Percentiles rank a stretch among this genome's conserved stretches.
These are phyloP conservation scores for Acer negundo DNA, from an alignment of 345 rosid genomes.

Conservation along the genomic window DNA sequence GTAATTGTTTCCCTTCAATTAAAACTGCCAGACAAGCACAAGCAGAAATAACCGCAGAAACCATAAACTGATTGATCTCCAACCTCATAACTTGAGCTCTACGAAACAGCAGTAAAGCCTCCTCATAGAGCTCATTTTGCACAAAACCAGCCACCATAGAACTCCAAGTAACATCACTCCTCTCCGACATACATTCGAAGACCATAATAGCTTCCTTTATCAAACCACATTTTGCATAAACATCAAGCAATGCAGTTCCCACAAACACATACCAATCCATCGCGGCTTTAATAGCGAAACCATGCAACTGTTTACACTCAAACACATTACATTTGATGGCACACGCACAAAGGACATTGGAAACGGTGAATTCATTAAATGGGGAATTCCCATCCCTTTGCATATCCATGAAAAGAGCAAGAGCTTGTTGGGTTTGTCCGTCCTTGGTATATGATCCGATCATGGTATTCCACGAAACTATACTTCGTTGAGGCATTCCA, in stretches of 20 bases:
- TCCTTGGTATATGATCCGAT: slow-evolving; percentile 44
- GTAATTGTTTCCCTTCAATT: slow-evolving; percentile 76
- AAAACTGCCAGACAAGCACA: slow-evolving; percentile 73
- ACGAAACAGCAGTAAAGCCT: slow-evolving; percentile 58
- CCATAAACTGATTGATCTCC: slow-evolving; percentile 51
- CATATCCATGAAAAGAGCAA: slow-evolving; percentile 52
- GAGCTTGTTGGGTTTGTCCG: slow-evolving; percentile 45
- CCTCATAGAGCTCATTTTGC: slow-evolving; percentile 67
- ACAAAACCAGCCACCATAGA: slow-evolving; percentile 78
- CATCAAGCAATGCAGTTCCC: slow-evolving; percentile 79
- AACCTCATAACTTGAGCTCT: slow-evolving; percentile 43
- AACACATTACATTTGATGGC: slow-evolving; percentile 37
- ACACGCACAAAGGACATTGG: slow-evolving; percentile 72
- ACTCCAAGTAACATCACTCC: slow-evolving; percentile 82
- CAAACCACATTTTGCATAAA: slow-evolving; percentile 69
- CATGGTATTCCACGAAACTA: slow-evolving; percentile 83
- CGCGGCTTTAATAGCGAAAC: slow-evolving; percentile 53
- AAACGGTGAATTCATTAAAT: slow-evolving; percentile 65
- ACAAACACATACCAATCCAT: slow-evolving; percentile 55
- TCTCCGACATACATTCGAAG: slow-evolving; percentile 65
- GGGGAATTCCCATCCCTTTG: slow-evolving; percentile 38
- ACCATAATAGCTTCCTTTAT: slow-evolving; percentile 48
- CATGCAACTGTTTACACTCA: slow-evolving; percentile 68
- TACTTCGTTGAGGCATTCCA: slow-evolving; percentile 57
- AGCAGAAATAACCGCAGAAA: slow-evolving; percentile 72